Evolutionary conservation across 2,329 filamentous ascomycete genomes (phyloP).

Genomic region (Hypoxylon sp.): DNA sequence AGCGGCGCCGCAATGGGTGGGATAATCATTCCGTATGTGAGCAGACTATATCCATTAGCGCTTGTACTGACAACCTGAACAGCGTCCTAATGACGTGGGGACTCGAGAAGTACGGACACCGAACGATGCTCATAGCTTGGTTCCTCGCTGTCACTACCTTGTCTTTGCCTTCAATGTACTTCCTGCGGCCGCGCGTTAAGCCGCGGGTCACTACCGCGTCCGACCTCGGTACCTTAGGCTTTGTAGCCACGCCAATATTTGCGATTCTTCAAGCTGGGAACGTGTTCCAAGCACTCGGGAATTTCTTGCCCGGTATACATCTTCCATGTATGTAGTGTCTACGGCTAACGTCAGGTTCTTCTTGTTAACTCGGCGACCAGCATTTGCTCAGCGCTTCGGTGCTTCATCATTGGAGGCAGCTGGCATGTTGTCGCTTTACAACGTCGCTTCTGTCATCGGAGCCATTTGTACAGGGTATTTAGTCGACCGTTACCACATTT

Average conservation of each 20-base stretch:
- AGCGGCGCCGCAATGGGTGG: conserved; percentile 36
- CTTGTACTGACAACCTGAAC: not conserved
- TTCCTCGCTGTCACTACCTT: conserved; percentile 29
- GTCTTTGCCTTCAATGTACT: conserved; percentile 36
- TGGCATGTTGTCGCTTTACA: conserved; percentile 38
- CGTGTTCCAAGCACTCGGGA: conserved; percentile 35
- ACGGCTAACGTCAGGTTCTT: not conserved
- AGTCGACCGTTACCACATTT: conserved; percentile 36
- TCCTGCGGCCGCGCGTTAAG: conserved; percentile 30
- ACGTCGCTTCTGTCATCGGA: conserved; percentile 38
- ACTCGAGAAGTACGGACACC: conserved; percentile 34
- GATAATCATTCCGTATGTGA: conserved; percentile 37
- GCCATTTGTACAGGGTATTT: conserved; percentile 35
- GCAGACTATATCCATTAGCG: not conserved
- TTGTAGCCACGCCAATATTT: conserved; percentile 34
- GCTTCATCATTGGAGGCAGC: conserved; percentile 35
- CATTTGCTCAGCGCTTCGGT: conserved; percentile 33
- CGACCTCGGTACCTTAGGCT: conserved; percentile 27
- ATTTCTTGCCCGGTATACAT: conserved; percentile 40
- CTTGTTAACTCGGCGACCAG: conserved; percentile 13
- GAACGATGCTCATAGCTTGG: conserved; percentile 33
- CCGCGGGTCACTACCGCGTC: not conserved
- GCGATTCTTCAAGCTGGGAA: conserved; percentile 37
- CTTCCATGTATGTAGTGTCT: conserved; percentile 29
- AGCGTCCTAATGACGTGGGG: conserved; percentile 41